phyloP scores from a whole-genome alignment of 2,329 filamentous ascomycete genomes.

The Metarhizium robertsii region DNA sequence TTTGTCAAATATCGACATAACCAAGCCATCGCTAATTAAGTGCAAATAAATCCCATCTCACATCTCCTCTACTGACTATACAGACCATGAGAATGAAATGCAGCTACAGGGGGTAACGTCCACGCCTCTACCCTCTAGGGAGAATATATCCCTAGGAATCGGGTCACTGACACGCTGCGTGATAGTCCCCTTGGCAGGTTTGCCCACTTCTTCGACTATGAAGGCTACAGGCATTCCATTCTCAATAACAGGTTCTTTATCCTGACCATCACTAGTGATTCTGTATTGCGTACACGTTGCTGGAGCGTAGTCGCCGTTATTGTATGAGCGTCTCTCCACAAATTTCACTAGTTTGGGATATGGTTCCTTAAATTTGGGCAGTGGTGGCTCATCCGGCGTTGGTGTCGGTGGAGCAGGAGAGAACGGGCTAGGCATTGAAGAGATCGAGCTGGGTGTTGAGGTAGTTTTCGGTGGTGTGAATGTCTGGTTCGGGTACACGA shows the following conservation, averaged over 20 bases:
- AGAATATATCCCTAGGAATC: neutral
- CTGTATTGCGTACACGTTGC: slow-evolving; percentile 40
- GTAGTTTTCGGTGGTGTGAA: slow-evolving; percentile 23
- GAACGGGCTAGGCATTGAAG: slow-evolving; percentile 7
- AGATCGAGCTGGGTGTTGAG: neutral
- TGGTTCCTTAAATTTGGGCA: slow-evolving; percentile 15
- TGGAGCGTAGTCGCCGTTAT: slow-evolving; percentile 16
- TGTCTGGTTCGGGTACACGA: slow-evolving; percentile 47
- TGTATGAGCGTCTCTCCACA: slow-evolving; percentile 38
- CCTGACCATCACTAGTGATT: slow-evolving; percentile 29
- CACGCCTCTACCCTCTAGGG: slow-evolving; percentile 5
- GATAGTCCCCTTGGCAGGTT: neutral
- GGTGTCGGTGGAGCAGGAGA: slow-evolving; percentile 6
- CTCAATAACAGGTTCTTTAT: slow-evolving; percentile 22
- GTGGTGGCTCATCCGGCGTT: neutral
- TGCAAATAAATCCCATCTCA: neutral
- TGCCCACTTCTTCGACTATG: slow-evolving; percentile 30
- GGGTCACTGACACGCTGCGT: slow-evolving; percentile 3
- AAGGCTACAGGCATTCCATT: slow-evolving; percentile 33
- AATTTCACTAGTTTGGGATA: slow-evolving; percentile 48
- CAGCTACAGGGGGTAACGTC: slow-evolving; percentile 5
- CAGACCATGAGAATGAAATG: slow-evolving; percentile 6
- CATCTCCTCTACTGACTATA: neutral
- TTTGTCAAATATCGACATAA: neutral
- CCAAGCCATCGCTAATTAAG: neutral